phyloP scores from a whole-genome alignment of 73 alveolate species.

The Tetrahymena malaccensis region DNA sequence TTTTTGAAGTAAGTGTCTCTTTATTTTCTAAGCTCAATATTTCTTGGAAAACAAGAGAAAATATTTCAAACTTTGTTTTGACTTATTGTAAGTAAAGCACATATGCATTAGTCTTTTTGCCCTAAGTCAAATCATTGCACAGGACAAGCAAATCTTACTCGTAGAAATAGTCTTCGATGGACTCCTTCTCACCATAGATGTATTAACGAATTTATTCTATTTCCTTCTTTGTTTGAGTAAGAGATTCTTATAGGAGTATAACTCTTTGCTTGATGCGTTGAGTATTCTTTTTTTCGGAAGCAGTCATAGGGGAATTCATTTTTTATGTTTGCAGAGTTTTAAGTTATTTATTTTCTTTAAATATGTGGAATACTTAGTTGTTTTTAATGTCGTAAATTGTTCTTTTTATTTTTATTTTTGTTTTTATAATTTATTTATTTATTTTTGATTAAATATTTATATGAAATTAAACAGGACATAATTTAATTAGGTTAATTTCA shows the following conservation, averaged over 20 bases:
- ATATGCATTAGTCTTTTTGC: background rate
- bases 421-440: background rate
- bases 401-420: background rate
- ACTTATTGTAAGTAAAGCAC: background rate
- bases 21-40: background rate
- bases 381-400: background rate
- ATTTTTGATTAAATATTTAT: background rate
- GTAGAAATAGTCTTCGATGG: background rate
- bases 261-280: background rate
- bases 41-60: background rate
- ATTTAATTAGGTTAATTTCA: background rate
- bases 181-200: background rate
- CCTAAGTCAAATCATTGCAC: background rate
- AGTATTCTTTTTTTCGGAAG: background rate
- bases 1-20: background rate
- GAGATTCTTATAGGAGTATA: background rate
- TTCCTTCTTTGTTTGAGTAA: background rate
- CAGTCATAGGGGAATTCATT: background rate
- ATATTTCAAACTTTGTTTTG: background rate
- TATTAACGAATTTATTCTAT: background rate
- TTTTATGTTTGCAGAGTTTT: background rate
- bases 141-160: background rate
- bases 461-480: background rate
- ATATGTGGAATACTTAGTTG: background rate
- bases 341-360: no score